Base-by-base conservation (phyloP, 2,329 filamentous ascomycete genomes). In the Pseudocercospora ulei region DNA sequence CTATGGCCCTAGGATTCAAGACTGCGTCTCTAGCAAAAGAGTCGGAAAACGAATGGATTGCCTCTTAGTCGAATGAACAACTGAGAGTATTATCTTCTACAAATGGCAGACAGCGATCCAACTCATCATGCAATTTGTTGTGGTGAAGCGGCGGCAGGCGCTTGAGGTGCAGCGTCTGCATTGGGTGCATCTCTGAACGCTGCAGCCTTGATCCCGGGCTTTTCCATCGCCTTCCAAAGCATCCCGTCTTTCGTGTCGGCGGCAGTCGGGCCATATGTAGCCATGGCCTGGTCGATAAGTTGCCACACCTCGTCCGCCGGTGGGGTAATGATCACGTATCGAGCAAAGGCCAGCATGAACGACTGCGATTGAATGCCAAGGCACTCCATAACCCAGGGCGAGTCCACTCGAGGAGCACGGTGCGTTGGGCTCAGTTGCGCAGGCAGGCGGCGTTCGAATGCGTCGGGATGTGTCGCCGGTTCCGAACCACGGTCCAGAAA, bases 311-410 rank as follows among this genome's bases (percentile, higher is more conserved):
- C 61, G 3, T 68, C 63, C 9, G 65, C 69, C 18, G 68, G 54
- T 12, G 62, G 60, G 4, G 67, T 68, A n/a, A n/a, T n/a, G n/a
- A 23, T 60, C 56, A 2, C 67, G 65, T 47, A 68, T 66, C 2
- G 62, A 57, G 50, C 69, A 73, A 13, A 74, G 60, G 44, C 72
- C 70, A 1, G 70, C 70, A 8, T 73, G 55, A 1, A 67, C 64
- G 4, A 73, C 69, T 1, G 71, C 69, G 0, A 74, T 56, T 5
- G 69, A 65, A 46, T 74, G 71, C 71, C 71, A 74, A 41, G 71
- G 70, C 8, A 71, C 65, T 52, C 38, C 35, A 60, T 50, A 1
- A 59, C 52, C 41, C 54, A 56, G 0, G 56, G 54, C 22, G 50
- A 55, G 37, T 59, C 55, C 6, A 59, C 50, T 16, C 52, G 46